These are phyloP conservation scores for Apiospora koreana DNA, from an alignment of 2,329 filamentous ascomycete genomes.

Conservation along the genomic window DNA sequence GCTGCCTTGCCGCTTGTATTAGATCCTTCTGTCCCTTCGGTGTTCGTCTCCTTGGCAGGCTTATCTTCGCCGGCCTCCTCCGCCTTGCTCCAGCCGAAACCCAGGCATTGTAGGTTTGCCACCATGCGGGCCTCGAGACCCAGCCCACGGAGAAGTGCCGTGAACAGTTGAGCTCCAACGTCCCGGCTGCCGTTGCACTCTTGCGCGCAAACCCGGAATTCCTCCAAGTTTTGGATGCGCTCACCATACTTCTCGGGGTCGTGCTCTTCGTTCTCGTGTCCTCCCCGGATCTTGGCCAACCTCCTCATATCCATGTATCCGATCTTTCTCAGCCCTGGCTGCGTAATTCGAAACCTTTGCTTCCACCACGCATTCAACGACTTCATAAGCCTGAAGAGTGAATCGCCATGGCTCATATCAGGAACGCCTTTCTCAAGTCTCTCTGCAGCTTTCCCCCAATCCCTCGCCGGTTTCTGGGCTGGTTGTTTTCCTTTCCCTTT, in stretches of 20 bases:
- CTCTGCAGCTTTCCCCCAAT: constrained; percentile 73
- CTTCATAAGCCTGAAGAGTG: constrained; percentile 74
- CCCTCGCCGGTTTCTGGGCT: constrained; percentile 45
- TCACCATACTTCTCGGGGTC: constrained; percentile 75
- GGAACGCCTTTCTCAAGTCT: constrained; percentile 69
- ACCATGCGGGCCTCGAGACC: constrained; percentile 84
- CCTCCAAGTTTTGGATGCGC: constrained; percentile 63
- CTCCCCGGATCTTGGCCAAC: constrained; percentile 72
- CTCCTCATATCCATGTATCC: constrained; percentile 82
- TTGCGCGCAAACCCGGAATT: constrained; percentile 70
- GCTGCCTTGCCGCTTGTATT: constrained; percentile 40
- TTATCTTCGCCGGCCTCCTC: constrained; percentile 71
- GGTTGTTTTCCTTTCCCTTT: constrained; percentile 26
- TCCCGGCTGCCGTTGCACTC: constrained; percentile 81
- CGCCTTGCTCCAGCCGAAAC: constrained; percentile 86
- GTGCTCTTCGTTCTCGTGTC: constrained; percentile 63
- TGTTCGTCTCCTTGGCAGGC: constrained; percentile 22
- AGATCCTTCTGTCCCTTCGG: constrained; percentile 19
- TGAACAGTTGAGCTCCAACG: constrained; percentile 86
- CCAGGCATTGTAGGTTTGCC: constrained; percentile 79
- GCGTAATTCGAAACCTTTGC: constrained; percentile 74
- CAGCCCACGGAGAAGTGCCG: constrained; percentile 76
- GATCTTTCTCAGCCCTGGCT: constrained; percentile 81
- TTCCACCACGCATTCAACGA: constrained; percentile 85
- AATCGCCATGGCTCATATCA: constrained; percentile 82